Conservation (phyloP, 345 rosid genomes). For the Toxicodendron radicans region DNA sequence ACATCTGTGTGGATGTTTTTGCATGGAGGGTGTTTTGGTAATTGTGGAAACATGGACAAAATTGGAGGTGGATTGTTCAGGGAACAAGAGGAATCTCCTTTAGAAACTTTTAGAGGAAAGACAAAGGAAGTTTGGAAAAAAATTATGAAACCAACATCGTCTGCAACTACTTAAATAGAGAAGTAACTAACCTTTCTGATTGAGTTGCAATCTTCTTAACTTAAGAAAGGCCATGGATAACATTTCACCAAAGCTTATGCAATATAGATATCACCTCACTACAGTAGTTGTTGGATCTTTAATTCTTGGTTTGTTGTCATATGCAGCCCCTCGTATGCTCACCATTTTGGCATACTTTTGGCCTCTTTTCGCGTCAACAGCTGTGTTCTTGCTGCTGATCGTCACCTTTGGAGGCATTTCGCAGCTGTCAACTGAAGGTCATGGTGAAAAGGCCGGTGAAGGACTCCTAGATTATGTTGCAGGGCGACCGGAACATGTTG, state of each 20-base stretch:
- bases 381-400: conserved; percentile 55
- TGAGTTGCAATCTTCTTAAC: not conserved
- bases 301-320: conserved; percentile 34
- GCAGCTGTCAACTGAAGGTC: conserved; percentile 36
- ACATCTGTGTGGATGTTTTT: not conserved
- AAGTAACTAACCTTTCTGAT: not conserved
- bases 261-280: conserved; percentile 50
- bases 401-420: conserved; percentile 67
- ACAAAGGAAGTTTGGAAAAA: conserved; percentile 7
- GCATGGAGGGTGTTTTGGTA: conserved; percentile 19
- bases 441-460: conserved; percentile 48
- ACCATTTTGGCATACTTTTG: conserved; percentile 63
- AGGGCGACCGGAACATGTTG: conserved; percentile 34
- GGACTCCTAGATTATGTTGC: conserved; percentile 71
- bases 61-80: conserved; percentile 6
- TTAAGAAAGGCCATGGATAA: conserved; percentile 39
- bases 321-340: conserved; percentile 61
- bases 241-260: conserved; percentile 49
- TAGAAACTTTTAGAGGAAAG: conserved; percentile 23
- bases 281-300: conserved; percentile 33
- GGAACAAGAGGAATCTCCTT: conserved; percentile 25
- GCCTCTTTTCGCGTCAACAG: conserved; percentile 90
- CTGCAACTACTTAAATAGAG: conserved; percentile 3
- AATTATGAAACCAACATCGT: conserved; percentile 7
- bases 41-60: conserved; percentile 8